These are phyloP conservation scores for Aspergillus caelatus DNA, from an alignment of 2,329 filamentous ascomycete species.

Conservation along the genomic window DNA sequence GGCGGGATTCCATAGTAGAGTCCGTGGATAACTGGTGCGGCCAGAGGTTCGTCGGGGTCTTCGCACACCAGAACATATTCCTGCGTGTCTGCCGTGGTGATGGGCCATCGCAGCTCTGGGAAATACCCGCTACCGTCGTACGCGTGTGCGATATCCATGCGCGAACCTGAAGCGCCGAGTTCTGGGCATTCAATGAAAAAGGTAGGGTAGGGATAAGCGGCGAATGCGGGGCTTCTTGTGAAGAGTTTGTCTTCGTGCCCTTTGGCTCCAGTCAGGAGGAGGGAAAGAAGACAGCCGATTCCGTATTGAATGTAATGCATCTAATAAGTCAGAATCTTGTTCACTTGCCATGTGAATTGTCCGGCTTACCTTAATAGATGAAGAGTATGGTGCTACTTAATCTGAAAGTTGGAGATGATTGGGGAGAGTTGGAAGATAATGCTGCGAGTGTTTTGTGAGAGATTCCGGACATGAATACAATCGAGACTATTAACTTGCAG, in stretches of 20 bases:
- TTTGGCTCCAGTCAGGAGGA: constrained; percentile 19
- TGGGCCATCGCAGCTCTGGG: constrained; percentile 47
- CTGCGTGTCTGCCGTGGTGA: constrained; percentile 36
- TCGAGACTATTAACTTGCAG: not conserved
- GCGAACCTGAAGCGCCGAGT: constrained; percentile 16
- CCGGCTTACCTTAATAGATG: not conserved
- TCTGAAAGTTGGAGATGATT: not conserved
- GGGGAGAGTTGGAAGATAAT: not conserved
- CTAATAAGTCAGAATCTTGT: constrained; percentile 2
- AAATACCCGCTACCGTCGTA: constrained; percentile 36
- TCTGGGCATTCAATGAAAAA: constrained; percentile 27
- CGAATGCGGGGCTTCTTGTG: constrained; percentile 28
- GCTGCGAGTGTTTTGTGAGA: not conserved
- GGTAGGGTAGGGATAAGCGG: constrained; percentile 19
- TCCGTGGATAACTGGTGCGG: constrained; percentile 51
- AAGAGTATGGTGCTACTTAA: not conserved
- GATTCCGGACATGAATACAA: not conserved
- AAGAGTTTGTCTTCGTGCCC: constrained; percentile 30
- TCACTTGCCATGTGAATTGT: not conserved
- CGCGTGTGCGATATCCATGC: constrained; percentile 16
- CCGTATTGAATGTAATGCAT: constrained; percentile 24
- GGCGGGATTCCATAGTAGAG: constrained; percentile 48
- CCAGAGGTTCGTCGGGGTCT: constrained; percentile 52
- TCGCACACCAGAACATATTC: constrained; percentile 54
- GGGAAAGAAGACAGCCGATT: constrained; percentile 17